These are phyloP conservation scores for Apiospora malaysiana DNA, from an alignment of 2,329 filamentous ascomycete species.

Conservation along the genomic window DNA sequence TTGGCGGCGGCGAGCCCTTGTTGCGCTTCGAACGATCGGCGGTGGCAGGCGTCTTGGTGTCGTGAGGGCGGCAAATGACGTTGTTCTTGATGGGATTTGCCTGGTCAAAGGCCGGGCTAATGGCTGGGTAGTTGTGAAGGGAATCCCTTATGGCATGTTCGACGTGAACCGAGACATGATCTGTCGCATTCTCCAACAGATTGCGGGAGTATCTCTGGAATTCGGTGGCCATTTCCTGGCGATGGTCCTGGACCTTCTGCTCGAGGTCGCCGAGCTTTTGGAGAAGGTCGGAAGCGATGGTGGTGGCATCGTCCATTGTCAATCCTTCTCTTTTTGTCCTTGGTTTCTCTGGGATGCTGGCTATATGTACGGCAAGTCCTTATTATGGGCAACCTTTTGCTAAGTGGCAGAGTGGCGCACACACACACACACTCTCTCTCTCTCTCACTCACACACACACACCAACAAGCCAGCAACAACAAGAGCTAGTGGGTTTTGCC, in stretches of 20 bases:
- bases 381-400: slow-evolving; percentile 5
- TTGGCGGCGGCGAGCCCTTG: slow-evolving; percentile 46
- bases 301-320: slow-evolving; percentile 55
- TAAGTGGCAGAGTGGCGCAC: not conserved
- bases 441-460: no score
- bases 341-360: not conserved
- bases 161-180: slow-evolving; percentile 53
- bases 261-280: slow-evolving; percentile 62
- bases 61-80: slow-evolving; percentile 22
- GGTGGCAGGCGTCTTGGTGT: slow-evolving; percentile 27
- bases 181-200: slow-evolving; percentile 54
- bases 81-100: slow-evolving; percentile 38
- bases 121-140: slow-evolving; percentile 51
- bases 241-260: slow-evolving; percentile 61
- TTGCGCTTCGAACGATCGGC: slow-evolving; percentile 33
- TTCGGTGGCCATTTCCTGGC: slow-evolving; percentile 61
- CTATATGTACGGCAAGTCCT: not conserved
- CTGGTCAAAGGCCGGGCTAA: slow-evolving; percentile 45
- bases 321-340: slow-evolving; percentile 26
- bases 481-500: slow-evolving; percentile 8
- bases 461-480: not conserved
- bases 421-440: no score
- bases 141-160: slow-evolving; percentile 52
- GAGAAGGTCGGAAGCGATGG: slow-evolving; percentile 57
- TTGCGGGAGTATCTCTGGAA: slow-evolving; percentile 61